Evolutionary conservation across 306 rosid genomes (phyloP).

Genomic region (Malus orientalis): DNA sequence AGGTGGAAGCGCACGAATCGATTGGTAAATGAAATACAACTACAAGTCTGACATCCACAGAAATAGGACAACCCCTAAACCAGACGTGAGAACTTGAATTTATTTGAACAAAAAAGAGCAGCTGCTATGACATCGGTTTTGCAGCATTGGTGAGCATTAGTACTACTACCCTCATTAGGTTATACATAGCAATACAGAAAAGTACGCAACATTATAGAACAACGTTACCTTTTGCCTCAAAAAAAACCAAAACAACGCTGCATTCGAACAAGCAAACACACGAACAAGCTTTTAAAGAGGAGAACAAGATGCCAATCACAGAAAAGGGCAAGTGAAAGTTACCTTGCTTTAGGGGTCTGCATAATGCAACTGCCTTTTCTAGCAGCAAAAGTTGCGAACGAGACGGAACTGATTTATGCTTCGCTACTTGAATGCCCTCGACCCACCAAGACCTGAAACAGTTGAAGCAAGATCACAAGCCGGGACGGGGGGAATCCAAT

Average conservation of each 20-base stretch:
- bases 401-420: conserved; percentile 22
- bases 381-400: conserved; percentile 18
- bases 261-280: conserved; percentile 6
- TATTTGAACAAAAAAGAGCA: not conserved
- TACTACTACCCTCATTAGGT: not conserved
- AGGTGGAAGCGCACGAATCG: not conserved
- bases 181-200: not conserved
- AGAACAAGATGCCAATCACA: conserved; percentile 11
- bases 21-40: not conserved
- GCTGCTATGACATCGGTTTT: not conserved
- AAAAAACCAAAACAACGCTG: not conserved
- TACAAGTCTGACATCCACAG: conserved; percentile 2
- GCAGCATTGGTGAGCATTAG: not conserved
- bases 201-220: not conserved
- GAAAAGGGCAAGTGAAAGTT: conserved; percentile 21
- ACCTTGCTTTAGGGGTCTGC: conserved; percentile 99
- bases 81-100: not conserved
- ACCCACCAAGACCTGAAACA: conserved; percentile 60
- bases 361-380: conserved; percentile 35
- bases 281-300: not conserved
- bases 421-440: conserved; percentile 52
- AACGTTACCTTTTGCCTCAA: not conserved
- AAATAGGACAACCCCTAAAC: conserved; percentile 5
- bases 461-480: conserved; percentile 39
- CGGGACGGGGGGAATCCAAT: conserved; percentile 62